Evolutionary conservation across 1,284 basidiomycete genomes (phyloP), one percentile per base, ranked within the genome.

Genomic region (Cutaneotrichosporon cyanovorans): DNA sequence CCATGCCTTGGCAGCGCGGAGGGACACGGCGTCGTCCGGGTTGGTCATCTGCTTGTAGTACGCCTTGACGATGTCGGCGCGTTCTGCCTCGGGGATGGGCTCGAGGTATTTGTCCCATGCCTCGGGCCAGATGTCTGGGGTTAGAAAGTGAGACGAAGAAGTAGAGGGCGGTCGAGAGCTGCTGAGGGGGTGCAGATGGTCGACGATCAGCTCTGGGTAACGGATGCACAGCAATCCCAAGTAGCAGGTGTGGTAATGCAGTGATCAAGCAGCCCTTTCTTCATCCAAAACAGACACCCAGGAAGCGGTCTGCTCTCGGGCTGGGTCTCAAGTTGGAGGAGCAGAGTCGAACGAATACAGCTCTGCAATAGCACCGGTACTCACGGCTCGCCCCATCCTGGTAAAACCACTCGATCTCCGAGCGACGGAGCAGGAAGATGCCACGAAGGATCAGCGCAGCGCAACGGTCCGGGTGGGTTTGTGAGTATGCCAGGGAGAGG

Each of bases 321-420:
- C n/a, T n/a, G n/a, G n/a, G n/a, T n/a, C n/a, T n/a, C n/a, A n/a
- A n/a, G n/a, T n/a, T n/a, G n/a, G n/a, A n/a, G n/a, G n/a, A n/a
- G n/a, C n/a, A n/a, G n/a, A n/a, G n/a, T n/a, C n/a, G n/a, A 22
- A n/a, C n/a, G n/a, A n/a, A n/a, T n/a, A n/a, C n/a, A 28, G 39
- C 16, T 18, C 34, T 12, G 12, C n/a, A 15, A 16, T 36, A n/a
- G n/a, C 4, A 19, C 18, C 34, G 11, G 12, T 12, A 53, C 63
- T 55, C 49, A 66, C 64, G 53, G 31, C 56, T 57, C 0, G 61
- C 55, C 7, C 64, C 64, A 39, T 68, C 78, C 74, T 92, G 88
- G 71, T 93, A 96, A 76, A 96, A 95, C 76, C 91, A 96, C 23
- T 78, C 76, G 23, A 96, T 77, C 71, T 97, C 92, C 58, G 81